Evolutionary conservation across 345 rosid species (phyloP).

Genomic region (Euphorbia pulcherrima): DNA sequence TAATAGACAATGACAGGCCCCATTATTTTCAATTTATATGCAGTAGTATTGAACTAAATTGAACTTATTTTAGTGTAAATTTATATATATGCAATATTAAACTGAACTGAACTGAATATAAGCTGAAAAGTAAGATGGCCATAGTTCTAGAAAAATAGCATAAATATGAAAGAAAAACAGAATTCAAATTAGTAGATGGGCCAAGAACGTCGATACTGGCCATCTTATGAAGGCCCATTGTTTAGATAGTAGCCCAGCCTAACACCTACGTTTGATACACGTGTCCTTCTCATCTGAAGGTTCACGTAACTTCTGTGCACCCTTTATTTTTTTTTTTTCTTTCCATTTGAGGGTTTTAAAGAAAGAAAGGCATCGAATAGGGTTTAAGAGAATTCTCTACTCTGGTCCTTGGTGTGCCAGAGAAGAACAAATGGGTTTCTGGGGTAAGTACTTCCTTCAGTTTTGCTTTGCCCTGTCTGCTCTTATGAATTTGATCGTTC

Average conservation of each 20-base stretch:
- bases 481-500: not conserved
- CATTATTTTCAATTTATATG: too few species aligned
- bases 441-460: slow-evolving; percentile 7
- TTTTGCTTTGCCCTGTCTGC: not conserved
- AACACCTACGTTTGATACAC: not conserved
- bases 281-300: not conserved
- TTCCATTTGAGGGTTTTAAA: slow-evolving; percentile 7
- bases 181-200: too few species aligned
- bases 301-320: not conserved
- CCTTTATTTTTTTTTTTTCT: too few species aligned
- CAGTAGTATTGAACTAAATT: too few species aligned
- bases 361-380: not conserved
- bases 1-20: too few species aligned
- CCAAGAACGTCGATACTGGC: not conserved
- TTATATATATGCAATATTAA: too few species aligned
- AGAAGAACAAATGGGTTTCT: slow-evolving; percentile 9
- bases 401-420: not conserved
- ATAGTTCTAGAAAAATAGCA: too few species aligned
- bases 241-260: not conserved
- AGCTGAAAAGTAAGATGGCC: too few species aligned
- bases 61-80: too few species aligned
- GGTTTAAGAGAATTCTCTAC: slow-evolving; percentile 1
- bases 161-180: too few species aligned
- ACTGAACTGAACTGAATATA: too few species aligned
- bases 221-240: not conserved